A percentile compares a stretch with the other conserved stretches of the same genome.
Conservation (phyloP, 1,284 basidiomycete species). For the Crepidotus sp. region DNA sequence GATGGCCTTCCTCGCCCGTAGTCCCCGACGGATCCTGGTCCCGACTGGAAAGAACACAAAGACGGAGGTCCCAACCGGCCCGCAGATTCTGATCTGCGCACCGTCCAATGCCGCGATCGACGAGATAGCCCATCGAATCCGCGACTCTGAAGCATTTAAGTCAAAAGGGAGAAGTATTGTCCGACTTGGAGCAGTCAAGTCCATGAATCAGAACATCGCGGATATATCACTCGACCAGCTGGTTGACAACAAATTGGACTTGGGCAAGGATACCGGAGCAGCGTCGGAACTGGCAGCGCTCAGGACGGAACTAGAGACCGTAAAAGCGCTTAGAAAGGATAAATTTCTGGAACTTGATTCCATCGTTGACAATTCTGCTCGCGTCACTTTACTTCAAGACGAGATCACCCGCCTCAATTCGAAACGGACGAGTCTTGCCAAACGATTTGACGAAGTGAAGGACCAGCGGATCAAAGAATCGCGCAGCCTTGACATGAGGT, state of each 20-base stretch:
- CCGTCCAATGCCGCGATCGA: conserved; percentile 99
- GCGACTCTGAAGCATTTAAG: conserved; percentile 56
- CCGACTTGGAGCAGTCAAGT: conserved; percentile 75
- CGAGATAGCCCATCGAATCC: conserved; percentile 88
- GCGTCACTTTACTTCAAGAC: conserved; percentile 45
- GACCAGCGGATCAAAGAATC: conserved; percentile 76
- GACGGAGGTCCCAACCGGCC: conserved; percentile 7
- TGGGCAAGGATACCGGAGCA: conserved; percentile 37
- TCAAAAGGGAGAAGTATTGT: conserved; percentile 68
- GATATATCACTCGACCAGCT: conserved; percentile 85
- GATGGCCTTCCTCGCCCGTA: conserved; percentile 37
- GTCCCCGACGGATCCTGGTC: conserved; percentile 29
- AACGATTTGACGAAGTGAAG: conserved; percentile 68
- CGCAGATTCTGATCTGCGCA: conserved; percentile 83
- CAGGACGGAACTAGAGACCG: conserved; percentile 57
- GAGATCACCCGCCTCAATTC: conserved; percentile 66
- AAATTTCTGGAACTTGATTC: conserved; percentile 56
- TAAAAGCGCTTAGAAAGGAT: conserved; percentile 52
- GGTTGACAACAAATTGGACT: conserved; percentile 69
- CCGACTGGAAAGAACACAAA: conserved; percentile 22
- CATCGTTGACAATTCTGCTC: conserved; percentile 43
- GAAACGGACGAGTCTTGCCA: conserved; percentile 54
- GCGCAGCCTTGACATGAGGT: conserved; percentile 29
- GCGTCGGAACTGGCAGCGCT: conserved; percentile 53
- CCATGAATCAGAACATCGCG: conserved; percentile 77